Conservation (phyloP, 139 green algal genomes). For the Spirogloea muscicola region DNA sequence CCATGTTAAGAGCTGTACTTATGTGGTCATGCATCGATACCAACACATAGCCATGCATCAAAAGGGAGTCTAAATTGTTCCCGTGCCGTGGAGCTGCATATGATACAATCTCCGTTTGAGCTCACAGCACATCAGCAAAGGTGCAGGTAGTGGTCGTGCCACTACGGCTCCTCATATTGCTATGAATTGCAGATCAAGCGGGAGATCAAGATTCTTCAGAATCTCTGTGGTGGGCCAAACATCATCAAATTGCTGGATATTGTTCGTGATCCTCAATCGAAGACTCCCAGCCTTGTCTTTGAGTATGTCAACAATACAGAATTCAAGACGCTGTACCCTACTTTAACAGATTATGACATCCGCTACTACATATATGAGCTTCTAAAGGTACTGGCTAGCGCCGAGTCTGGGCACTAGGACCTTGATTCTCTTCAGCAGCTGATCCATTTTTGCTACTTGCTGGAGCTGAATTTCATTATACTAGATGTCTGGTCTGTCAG, state of each 20-base stretch:
- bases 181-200: conserved; percentile 72
- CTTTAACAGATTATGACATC: conserved; percentile 91
- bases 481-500: too few species aligned
- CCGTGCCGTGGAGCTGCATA: too few species aligned
- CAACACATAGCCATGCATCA: too few species aligned
- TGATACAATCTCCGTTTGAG: too few species aligned
- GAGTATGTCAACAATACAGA: conserved; percentile 94
- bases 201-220: conserved; percentile 98
- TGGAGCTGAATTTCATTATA: too few species aligned
- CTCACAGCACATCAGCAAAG: too few species aligned
- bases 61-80: too few species aligned
- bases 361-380: conserved; percentile 97
- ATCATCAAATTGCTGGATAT: conserved; percentile 96
- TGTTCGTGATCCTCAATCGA: conserved; percentile 85
- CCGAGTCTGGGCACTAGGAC: neutral
- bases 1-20: too few species aligned
- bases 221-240: conserved; percentile 91
- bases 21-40: too few species aligned
- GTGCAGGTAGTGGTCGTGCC: too few species aligned
- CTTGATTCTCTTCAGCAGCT: neutral
- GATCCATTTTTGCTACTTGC: too few species aligned
- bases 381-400: conserved; percentile 67
- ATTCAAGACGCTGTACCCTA: conserved; percentile 95
- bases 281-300: conserved; percentile 94
- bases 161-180: too few species aligned